Conservation (phyloP, 768 basidiomycete species). For the Amanita subjunquillea region DNA sequence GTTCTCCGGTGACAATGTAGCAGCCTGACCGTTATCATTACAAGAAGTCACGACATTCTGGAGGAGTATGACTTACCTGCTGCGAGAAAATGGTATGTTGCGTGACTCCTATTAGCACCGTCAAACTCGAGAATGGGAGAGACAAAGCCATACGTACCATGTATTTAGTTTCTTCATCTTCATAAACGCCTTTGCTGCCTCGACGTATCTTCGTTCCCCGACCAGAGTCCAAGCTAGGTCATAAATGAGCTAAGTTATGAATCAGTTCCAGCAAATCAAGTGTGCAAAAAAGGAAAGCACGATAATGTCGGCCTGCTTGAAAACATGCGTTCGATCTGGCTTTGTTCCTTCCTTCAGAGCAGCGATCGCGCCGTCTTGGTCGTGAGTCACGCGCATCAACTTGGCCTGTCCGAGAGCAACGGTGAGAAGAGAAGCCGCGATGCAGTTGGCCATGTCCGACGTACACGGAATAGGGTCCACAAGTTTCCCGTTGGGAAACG, state of each 20-base stretch:
- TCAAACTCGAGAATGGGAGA: not conserved
- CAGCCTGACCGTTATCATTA: conserved; percentile 34
- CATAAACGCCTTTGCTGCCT: conserved; percentile 59
- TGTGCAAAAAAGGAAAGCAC: conserved; percentile 22
- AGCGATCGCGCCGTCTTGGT: conserved; percentile 55
- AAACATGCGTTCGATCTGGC: conserved; percentile 40
- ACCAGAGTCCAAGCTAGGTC: conserved; percentile 74
- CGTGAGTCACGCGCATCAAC: conserved; percentile 59
- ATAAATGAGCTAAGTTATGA: conserved; percentile 47
- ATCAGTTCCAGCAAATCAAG: not conserved
- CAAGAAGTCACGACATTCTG: not conserved
- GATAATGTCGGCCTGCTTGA: conserved; percentile 65
- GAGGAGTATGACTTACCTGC: conserved; percentile 29
- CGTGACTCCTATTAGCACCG: conserved; percentile 50
- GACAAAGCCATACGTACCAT: conserved; percentile 33
- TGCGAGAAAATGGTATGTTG: conserved; percentile 69
- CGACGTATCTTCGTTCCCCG: conserved; percentile 50
- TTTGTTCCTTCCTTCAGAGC: conserved; percentile 50
- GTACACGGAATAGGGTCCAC: conserved; percentile 65
- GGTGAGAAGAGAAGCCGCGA: not conserved
- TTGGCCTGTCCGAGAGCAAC: conserved; percentile 43
- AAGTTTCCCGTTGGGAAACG: conserved; percentile 59
- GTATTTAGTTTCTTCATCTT: conserved; percentile 55
- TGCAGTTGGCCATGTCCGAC: conserved; percentile 2
- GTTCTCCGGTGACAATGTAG: conserved; percentile 43